Conservation (phyloP, 1,284 basidiomycete species). For the Tausonia pullulans region DNA sequence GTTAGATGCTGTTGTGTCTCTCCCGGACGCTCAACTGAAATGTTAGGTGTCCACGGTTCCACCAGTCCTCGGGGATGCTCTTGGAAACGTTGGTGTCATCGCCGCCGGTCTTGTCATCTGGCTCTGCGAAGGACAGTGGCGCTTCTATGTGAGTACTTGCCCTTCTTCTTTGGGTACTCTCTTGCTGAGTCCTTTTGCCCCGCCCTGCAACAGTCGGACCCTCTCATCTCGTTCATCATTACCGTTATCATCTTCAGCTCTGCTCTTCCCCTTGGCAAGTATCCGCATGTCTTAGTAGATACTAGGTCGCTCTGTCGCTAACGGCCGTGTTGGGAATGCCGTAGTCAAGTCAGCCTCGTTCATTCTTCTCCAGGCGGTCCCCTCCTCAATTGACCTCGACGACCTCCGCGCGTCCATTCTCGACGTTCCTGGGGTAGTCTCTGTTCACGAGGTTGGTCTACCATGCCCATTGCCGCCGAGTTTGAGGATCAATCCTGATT, state of each 20-base stretch:
- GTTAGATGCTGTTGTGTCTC: neutral
- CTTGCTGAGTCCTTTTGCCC: slow-evolving; percentile 1
- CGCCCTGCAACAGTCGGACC: slow-evolving; percentile 64
- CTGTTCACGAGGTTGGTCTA: slow-evolving; percentile 59
- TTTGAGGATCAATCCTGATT: neutral
- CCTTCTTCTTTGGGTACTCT: neutral
- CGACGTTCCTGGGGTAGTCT: slow-evolving; percentile 72
- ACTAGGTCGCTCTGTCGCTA: neutral
- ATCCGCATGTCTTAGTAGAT: neutral
- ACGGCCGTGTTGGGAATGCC: neutral
- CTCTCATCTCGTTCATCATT: slow-evolving; percentile 85
- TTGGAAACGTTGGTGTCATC: slow-evolving; percentile 97
- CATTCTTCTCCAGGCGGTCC: slow-evolving; percentile 95
- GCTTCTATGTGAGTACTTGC: slow-evolving; percentile 38
- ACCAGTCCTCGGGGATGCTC: slow-evolving; percentile 91
- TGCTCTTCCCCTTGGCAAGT: slow-evolving; percentile 77
- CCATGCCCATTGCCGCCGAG: neutral
- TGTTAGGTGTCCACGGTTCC: slow-evolving; percentile 50
- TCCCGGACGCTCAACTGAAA: neutral
- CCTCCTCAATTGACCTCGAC: slow-evolving; percentile 76
- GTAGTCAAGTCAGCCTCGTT: slow-evolving; percentile 84
- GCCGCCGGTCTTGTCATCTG: slow-evolving; percentile 86
- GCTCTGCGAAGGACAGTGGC: slow-evolving; percentile 52
- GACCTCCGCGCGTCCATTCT: slow-evolving; percentile 70
- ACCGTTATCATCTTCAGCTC: slow-evolving; percentile 95